Conservation (phyloP, 257 asterid genomes). For the Fraxinus pennsylvanica region DNA sequence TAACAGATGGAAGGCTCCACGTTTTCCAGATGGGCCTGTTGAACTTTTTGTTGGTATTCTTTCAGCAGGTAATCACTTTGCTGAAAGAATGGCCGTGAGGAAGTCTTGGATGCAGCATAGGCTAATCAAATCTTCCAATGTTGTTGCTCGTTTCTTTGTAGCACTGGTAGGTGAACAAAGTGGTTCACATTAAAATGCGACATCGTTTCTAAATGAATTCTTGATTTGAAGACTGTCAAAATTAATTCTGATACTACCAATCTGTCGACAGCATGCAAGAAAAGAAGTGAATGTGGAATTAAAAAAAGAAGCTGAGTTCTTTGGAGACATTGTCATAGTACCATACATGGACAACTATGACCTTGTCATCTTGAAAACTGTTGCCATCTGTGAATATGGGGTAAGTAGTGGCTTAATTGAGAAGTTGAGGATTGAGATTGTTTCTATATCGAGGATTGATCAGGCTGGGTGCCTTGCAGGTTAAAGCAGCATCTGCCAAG, state of each 20-base stretch:
- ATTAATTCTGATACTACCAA: slow-evolving; percentile 21
- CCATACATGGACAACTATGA: slow-evolving; percentile 92
- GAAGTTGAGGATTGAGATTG: slow-evolving; percentile 17
- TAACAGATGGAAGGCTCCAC: slow-evolving; percentile 79
- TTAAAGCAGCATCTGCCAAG: slow-evolving; percentile 60
- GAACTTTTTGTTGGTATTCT: slow-evolving; percentile 88
- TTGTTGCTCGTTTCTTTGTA: slow-evolving; percentile 89
- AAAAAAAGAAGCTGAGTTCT: slow-evolving; percentile 83
- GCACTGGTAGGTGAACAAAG: slow-evolving; percentile 64
- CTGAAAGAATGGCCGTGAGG: slow-evolving; percentile 92
- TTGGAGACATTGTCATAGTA: slow-evolving; percentile 82
- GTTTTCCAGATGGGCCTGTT: slow-evolving; percentile 53
- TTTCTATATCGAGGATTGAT: slow-evolving; percentile 6
- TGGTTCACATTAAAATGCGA: slow-evolving; percentile 4
- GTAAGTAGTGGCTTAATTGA: slow-evolving; percentile 42
- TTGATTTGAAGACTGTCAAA: slow-evolving; percentile 8
- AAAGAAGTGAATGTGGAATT: slow-evolving; percentile 76
- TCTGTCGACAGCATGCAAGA: slow-evolving; percentile 60
- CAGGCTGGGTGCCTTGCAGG: slow-evolving; percentile 43
- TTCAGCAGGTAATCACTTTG: slow-evolving; percentile 96
- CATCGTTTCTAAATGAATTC: neutral
- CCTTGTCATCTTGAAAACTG: slow-evolving; percentile 89
- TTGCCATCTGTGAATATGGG: slow-evolving; percentile 92
- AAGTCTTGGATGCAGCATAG: slow-evolving; percentile 89
- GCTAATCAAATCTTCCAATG: slow-evolving; percentile 66